Evolutionary conservation across 768 basidiomycete genomes (phyloP), one percentile per base, ranked within the genome.

Genomic region (Ephemerocybe angulata): DNA sequence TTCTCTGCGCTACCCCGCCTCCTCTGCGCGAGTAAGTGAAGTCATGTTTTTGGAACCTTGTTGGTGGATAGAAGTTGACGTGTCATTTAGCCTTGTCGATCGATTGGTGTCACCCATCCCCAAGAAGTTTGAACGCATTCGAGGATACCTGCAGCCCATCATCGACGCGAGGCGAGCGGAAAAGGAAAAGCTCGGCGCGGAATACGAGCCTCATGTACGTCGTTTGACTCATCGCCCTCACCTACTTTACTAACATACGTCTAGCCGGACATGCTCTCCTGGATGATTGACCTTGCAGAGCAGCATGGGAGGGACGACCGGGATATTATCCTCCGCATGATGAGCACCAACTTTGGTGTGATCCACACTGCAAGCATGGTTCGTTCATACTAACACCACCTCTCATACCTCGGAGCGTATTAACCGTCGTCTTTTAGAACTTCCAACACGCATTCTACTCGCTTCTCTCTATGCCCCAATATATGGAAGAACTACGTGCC

Each of bases 361-460:
- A 73, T 71, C 19, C 76, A 79, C 54, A 79, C 78, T 0, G 71
- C 74, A 0, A 64, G 75, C 1, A 71, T 70, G 50, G 79, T 79
- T 54, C n/a, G 73, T 55, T n/a, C 25, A 4, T 27, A 29, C 15
- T 35, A 29, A 10, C 61, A 13, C 19, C 31, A 25, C 29, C 10
- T 19, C 50, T 11, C 21, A 21, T 21, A 44, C n/a, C 19, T 53
- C 15, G 27, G n/a, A 13, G 4, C 8, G 37, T 3, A 24, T 4
- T 47, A 3, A 27, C 28, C 29, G 33, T 15, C 11, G 25, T 33
- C 19, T 17, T 48, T 24, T 46, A 78, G 76, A 69, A 67, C 2
- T 67, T 77, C 19, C 71, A 67, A 0, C 65, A 72, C 15, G 69
- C 72, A 0, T 51, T 78, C 1, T 74, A 66, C 50, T 61, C 76